Evolutionary conservation across 2,329 filamentous ascomycete species (phyloP), one percentile per base, ranked within the genome.

Genomic region (Penicillium vulpinum): DNA sequence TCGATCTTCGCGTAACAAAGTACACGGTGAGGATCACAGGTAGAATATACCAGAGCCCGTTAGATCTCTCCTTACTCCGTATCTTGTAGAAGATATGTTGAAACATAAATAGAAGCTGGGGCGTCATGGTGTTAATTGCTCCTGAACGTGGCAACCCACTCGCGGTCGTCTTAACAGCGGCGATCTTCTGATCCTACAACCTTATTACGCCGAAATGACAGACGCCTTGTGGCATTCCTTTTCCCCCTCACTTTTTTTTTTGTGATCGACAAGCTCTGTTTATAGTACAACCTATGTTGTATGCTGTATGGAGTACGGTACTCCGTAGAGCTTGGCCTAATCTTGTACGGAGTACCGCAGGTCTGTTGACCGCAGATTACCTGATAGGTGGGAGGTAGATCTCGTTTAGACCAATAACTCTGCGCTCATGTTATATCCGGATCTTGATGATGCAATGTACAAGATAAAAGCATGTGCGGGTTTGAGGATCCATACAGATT

Each of bases 81-180:
- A n/a, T n/a, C n/a, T n/a, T n/a, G 29, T 33, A 33, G 26, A 35
- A 31, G 24, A 22, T 38, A 13, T 18, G 13, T 22, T 44, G 28
- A 57, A 44, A 44, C 28, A n/a, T 1, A 45, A 46, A 38, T 24
- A 31, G 47, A 53, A 54, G 45, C 47, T 51, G 57, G 49, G 52
- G 51, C 56, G 51, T 39, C 49, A 46, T 52, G 53, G 54, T 63
- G 55, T 41, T 47, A 56, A 59, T 22, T 58, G 41, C 58, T 63
- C 28, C 52, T 56, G 54, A 66, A 65, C 61, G 63, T 66, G 63
- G 62, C 43, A 48, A 58, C 56, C 59, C 63, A 65, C 56, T 38
- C 26, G 31, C 24, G 7, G 56, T 46, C 56, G 60, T 60, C 51
- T 59, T 58, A 58, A 53, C 22, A 33, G 29, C 40, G 47, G 36